These are phyloP conservation scores for Monosporascus sp. DNA, from an alignment of 2,329 filamentous ascomycete genomes.

Conservation along the genomic window DNA sequence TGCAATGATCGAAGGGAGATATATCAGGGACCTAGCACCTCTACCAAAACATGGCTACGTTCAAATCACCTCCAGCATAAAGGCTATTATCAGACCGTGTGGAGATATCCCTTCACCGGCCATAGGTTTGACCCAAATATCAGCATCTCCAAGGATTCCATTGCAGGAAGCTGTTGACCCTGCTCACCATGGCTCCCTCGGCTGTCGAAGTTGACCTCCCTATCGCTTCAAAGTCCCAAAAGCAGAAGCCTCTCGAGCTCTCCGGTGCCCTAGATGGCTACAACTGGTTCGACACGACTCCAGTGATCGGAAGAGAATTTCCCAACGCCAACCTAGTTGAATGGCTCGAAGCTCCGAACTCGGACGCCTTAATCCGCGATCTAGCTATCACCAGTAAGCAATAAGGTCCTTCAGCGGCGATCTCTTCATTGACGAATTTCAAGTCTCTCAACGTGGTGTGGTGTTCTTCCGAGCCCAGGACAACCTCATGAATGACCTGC, in stretches of 20 bases:
- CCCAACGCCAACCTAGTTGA: conserved; percentile 21
- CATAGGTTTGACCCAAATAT: no score
- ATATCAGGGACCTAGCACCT: no score
- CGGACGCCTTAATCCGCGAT: conserved; percentile 28
- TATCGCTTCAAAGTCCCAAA: not conserved
- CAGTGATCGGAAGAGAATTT: conserved; percentile 29
- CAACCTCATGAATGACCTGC: conserved; percentile 36
- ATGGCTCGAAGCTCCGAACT: conserved; percentile 20
- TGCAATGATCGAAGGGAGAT: not conserved
- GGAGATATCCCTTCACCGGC: no score
- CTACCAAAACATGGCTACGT: no score
- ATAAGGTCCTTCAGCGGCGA: not conserved
- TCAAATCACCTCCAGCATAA: no score
- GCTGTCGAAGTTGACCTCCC: not conserved
- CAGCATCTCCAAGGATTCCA: not conserved
- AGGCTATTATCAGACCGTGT: no score
- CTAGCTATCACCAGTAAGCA: conserved; percentile 10
- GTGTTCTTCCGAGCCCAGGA: conserved; percentile 46
- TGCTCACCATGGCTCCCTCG: not conserved
- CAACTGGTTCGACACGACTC: conserved; percentile 29
- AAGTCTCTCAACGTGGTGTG: conserved; percentile 42
- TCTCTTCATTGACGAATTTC: conserved; percentile 1
- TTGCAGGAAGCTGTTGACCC: no score
- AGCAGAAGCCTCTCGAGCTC: conserved; percentile 29
- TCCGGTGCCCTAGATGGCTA: conserved; percentile 35